phyloP scores from a whole-genome alignment of 1,284 basidiomycete genomes.

The Marasmius fiardii region DNA sequence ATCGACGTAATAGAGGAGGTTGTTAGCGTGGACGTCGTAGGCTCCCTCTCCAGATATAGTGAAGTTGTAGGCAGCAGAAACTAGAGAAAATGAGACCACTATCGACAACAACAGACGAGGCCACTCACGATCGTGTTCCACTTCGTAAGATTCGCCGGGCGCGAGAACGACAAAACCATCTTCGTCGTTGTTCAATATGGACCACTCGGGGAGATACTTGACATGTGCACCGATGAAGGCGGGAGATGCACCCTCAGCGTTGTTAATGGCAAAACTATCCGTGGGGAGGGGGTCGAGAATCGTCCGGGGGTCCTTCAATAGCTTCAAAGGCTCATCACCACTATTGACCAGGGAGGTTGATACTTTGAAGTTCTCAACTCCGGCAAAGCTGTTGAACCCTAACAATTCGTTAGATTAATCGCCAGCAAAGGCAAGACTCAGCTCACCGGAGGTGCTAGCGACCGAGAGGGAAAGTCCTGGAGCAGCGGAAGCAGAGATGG shows the following conservation, averaged over 20 bases:
- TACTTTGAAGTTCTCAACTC: constrained; percentile 39
- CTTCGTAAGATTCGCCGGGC: constrained; percentile 37
- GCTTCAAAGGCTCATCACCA: constrained; percentile 41
- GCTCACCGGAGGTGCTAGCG: constrained; percentile 2
- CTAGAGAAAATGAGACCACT: constrained; percentile 20
- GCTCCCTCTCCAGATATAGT: constrained; percentile 33
- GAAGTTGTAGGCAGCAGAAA: constrained; percentile 48
- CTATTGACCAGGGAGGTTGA: constrained; percentile 42
- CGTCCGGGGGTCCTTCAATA: constrained; percentile 42
- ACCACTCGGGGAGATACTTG: constrained; percentile 29
- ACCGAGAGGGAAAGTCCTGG: constrained; percentile 28
- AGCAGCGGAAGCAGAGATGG: constrained; percentile 27
- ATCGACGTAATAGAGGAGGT: constrained; percentile 41
- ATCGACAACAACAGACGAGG: background rate
- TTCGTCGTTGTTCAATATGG: constrained; percentile 20
- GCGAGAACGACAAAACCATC: constrained; percentile 34
- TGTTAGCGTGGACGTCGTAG: constrained; percentile 40
- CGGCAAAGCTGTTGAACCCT: constrained; percentile 34
- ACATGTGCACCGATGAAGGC: constrained; percentile 38
- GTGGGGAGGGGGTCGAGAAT: constrained; percentile 37
- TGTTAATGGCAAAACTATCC: constrained; percentile 38
- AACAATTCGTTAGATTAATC: background rate
- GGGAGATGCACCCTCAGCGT: constrained; percentile 32
- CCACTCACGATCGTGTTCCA: constrained; percentile 40
- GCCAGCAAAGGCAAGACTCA: background rate